phyloP scores from a whole-genome alignment of 2,329 filamentous ascomycete species.

The Parascedosporium putredinis region DNA sequence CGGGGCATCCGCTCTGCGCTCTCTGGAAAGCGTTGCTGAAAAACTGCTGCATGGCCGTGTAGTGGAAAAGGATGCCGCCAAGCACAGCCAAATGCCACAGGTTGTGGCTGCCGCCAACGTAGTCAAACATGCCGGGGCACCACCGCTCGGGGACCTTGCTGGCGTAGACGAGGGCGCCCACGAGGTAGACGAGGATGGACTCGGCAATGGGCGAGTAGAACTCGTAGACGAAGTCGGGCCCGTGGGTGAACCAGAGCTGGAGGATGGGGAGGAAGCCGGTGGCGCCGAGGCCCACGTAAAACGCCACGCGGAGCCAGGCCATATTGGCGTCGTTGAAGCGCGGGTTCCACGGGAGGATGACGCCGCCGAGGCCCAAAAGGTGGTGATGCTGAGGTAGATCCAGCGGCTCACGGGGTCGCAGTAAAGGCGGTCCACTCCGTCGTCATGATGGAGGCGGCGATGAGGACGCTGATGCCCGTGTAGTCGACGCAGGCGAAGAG shows the following conservation, averaged over 20 bases:
- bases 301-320: constrained; percentile 84
- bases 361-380: constrained; percentile 74
- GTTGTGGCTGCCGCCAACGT: constrained; percentile 90
- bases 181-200: constrained; percentile 75
- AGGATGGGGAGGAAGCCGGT: constrained; percentile 85
- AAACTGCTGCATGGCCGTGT: constrained; percentile 89
- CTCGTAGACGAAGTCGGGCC: constrained; percentile 68
- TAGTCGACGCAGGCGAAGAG: constrained; percentile 97
- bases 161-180: constrained; percentile 79
- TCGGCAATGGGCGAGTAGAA: constrained; percentile 86
- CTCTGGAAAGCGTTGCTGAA: constrained; percentile 69
- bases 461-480: constrained; percentile 89
- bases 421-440: constrained; percentile 99
- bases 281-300: constrained; percentile 77
- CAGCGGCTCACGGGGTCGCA: constrained; percentile 84
- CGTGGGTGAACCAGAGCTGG: constrained; percentile 70
- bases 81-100: constrained; percentile 94
- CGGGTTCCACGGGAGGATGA: constrained; percentile 92
- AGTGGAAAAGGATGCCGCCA: constrained; percentile 95
- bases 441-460: constrained; percentile 93
- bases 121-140: constrained; percentile 89
- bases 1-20: constrained; percentile 49
- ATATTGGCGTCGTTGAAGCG: constrained; percentile 87
- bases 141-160: constrained; percentile 89
- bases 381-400: constrained; percentile 75